Conservation (phyloP, 352 stramenopile genomes). For the Phytophthora foliorum region DNA sequence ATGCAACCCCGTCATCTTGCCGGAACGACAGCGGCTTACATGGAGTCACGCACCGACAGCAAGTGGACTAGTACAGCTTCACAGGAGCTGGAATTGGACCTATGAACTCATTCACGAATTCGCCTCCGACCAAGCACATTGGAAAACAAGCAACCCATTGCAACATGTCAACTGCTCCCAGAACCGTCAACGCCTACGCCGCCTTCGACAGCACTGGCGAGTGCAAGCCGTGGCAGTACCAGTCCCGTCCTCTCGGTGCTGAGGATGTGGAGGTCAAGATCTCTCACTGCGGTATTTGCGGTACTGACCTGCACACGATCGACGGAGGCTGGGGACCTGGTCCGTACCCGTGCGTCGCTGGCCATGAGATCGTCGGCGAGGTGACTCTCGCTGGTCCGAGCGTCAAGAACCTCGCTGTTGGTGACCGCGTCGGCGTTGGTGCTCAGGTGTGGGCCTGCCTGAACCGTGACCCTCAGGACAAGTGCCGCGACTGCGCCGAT, state of each 20-base stretch:
- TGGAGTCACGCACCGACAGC: no score
- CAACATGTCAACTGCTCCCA: conserved; percentile 24
- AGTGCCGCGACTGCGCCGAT: conserved; percentile 67
- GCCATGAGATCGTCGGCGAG: conserved; percentile 48
- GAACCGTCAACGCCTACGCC: conserved; percentile 49
- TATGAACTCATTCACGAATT: conserved; percentile 24
- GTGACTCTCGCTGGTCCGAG: conserved; percentile 34
- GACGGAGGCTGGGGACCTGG: conserved; percentile 49
- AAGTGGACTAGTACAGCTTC: no score
- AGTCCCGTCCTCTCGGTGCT: conserved; percentile 40
- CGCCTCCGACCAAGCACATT: conserved; percentile 4
- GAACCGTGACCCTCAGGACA: conserved; percentile 54
- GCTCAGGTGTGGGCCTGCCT: conserved; percentile 54
- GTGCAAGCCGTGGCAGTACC: conserved; percentile 46
- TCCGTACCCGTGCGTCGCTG: conserved; percentile 49
- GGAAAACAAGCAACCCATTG: not conserved
- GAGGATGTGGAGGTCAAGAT: conserved; percentile 34
- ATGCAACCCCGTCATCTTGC: no score
- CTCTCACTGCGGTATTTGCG: conserved; percentile 27
- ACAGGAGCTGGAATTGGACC: not conserved
- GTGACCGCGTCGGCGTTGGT: conserved; percentile 58
- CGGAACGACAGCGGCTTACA: no score
- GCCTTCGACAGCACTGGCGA: conserved; percentile 37
- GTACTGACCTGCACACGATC: conserved; percentile 53
- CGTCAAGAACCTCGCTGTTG: conserved; percentile 72